Conservation (phyloP, 140 eudicot genomes). For the Oenanthe javanica region DNA sequence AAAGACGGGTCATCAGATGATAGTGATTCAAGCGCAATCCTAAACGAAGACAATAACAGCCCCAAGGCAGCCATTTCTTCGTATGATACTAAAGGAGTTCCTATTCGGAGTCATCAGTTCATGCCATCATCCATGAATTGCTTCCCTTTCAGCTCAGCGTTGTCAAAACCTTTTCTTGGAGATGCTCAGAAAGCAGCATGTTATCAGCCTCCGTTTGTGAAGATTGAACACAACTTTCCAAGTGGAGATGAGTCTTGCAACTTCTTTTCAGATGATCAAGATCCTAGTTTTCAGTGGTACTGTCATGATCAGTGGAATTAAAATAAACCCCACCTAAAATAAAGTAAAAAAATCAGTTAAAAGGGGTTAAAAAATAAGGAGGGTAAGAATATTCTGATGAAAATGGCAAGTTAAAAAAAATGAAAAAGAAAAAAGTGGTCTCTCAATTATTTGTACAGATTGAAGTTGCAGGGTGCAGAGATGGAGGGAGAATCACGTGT, state of each 20-base stretch:
- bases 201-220: constrained; percentile 71
- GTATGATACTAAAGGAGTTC: constrained; percentile 4
- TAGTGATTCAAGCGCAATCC: constrained; percentile 71
- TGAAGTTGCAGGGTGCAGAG: constrained; percentile 12
- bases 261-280: constrained; percentile 78
- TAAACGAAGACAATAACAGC: constrained; percentile 61
- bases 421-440: not conserved
- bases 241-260: constrained; percentile 76
- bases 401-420: not conserved
- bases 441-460: constrained; percentile 8
- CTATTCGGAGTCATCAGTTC: constrained; percentile 22
- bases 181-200: constrained; percentile 30
- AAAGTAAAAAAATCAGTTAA: not conserved
- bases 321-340: not conserved
- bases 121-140: constrained; percentile 22
- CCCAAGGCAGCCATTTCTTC: constrained; percentile 23
- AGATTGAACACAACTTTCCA: constrained; percentile 70
- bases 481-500: constrained; percentile 6
- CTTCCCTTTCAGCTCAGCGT: constrained; percentile 18
- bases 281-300: constrained; percentile 79
- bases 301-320: constrained; percentile 63
- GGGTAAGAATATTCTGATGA: constrained; percentile 1
- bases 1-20: constrained; percentile 68
- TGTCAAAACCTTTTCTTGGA: constrained; percentile 26
- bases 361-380: constrained; percentile 2